Percentiles rank a stretch among this genome's conserved stretches.
Evolutionary conservation across 768 basidiomycete genomes (phyloP).

Genomic region (Lentinula sp.): DNA sequence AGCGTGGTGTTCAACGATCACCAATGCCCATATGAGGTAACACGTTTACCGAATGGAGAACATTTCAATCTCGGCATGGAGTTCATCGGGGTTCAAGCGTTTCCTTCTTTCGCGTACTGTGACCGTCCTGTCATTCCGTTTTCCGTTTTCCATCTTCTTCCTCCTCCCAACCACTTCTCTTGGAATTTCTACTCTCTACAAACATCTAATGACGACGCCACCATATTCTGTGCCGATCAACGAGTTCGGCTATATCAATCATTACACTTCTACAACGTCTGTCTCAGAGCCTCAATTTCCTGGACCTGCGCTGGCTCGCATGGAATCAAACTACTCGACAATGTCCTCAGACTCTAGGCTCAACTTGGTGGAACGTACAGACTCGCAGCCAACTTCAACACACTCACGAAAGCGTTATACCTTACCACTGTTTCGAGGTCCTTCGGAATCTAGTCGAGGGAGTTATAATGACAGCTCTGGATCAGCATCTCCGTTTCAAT

Average conservation of each 20-base stretch:
- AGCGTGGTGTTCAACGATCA: too few species aligned
- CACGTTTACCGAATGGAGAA: not conserved
- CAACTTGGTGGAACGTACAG: slow-evolving; percentile 1
- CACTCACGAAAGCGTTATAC: slow-evolving; percentile 3
- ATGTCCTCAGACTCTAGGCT: slow-evolving; percentile 2
- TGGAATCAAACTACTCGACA: slow-evolving; percentile 4
- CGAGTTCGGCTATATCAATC: not conserved
- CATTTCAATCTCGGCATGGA: not conserved
- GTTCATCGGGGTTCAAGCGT: not conserved
- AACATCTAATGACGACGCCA: not conserved
- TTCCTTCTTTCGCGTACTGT: not conserved
- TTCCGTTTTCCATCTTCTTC: not conserved
- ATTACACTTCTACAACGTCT: slow-evolving; percentile 1
- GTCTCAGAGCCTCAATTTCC: slow-evolving; percentile 2
- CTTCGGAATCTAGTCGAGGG: not conserved
- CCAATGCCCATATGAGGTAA: not conserved
- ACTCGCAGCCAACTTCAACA: not conserved
- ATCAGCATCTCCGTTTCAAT: not conserved
- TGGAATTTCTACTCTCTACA: not conserved
- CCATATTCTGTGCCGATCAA: not conserved
- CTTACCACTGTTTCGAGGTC: slow-evolving; percentile 1
- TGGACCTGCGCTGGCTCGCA: slow-evolving; percentile 6
- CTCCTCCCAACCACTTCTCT: not conserved
- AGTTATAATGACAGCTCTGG: not conserved
- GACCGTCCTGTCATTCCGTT: not conserved